Conservation (phyloP, 108 stramenopile species). For the Pelagomonas calceolata region DNA sequence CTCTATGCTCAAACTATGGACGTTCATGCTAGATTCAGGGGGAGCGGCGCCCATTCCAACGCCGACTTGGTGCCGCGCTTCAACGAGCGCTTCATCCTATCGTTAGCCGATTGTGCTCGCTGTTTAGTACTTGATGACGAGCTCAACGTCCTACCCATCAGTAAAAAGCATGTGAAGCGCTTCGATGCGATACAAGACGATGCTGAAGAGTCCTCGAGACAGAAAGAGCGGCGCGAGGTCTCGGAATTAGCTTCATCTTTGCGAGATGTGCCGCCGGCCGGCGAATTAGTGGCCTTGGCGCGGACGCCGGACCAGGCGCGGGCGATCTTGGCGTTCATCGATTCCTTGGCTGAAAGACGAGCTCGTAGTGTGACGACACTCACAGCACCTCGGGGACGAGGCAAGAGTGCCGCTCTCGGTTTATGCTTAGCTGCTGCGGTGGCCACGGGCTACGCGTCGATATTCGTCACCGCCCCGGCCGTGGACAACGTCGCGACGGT, state of each 20-base stretch:
- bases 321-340: slow-evolving; percentile 79
- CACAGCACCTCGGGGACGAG: slow-evolving; percentile 80
- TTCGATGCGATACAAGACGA: slow-evolving; percentile 2
- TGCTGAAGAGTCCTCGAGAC: slow-evolving; percentile 23
- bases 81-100: slow-evolving; percentile 97
- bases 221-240: slow-evolving; percentile 59
- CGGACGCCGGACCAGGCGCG: slow-evolving; percentile 92
- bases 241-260: slow-evolving; percentile 70
- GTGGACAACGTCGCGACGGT: slow-evolving; percentile 92
- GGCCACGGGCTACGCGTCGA: slow-evolving; percentile 81
- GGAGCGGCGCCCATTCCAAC: slow-evolving; percentile 50
- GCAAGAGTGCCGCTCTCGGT: slow-evolving; percentile 96
- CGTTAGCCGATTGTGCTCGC: slow-evolving; percentile 66
- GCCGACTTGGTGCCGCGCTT: slow-evolving; percentile 84
- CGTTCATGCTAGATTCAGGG: slow-evolving; percentile 87
- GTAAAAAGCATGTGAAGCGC: slow-evolving; percentile 21
- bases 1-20: slow-evolving; percentile 98
- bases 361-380: slow-evolving; percentile 30
- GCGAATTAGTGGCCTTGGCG: slow-evolving; percentile 75
- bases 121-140: slow-evolving; percentile 97
- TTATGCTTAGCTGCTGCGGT: slow-evolving; percentile 89
- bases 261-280: slow-evolving; percentile 79
- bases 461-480: slow-evolving; percentile 91
- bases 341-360: slow-evolving; percentile 74
- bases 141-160: slow-evolving; percentile 90